Evolutionary conservation across 169 alveolate genomes (phyloP).

Genomic region (Plasmodium vivax): DNA sequence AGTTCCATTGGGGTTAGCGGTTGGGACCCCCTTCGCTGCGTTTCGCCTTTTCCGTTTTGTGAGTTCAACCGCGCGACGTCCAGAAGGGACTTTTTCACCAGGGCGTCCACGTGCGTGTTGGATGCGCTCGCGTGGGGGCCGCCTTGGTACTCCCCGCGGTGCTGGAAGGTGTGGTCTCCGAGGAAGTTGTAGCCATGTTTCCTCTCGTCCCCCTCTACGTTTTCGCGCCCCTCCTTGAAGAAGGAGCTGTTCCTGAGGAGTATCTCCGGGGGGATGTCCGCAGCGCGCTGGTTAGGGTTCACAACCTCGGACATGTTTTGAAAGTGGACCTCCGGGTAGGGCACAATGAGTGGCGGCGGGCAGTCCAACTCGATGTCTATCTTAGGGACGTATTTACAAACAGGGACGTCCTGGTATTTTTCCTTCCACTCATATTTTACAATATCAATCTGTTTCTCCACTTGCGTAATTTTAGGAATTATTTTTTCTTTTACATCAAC

Average conservation of each 20-base stretch:
- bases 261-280: conserved; percentile 47
- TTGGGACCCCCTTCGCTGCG: background rate
- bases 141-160: background rate
- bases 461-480: conserved; percentile 88
- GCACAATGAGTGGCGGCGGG: conserved; percentile 90
- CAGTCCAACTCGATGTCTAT: conserved; percentile 90
- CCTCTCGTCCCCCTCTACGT: background rate
- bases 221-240: background rate
- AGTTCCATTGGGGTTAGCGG: conserved; percentile 10
- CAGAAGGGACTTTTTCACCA: conserved; percentile 23
- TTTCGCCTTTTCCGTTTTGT: conserved; percentile 8
- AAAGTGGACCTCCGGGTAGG: conserved; percentile 84
- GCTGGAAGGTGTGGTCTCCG: background rate
- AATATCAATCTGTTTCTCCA: conserved; percentile 87
- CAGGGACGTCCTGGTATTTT: conserved; percentile 88
- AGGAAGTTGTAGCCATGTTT: background rate
- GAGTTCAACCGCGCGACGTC: conserved; percentile 7
- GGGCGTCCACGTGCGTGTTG: conserved; percentile 28
- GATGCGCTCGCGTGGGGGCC: background rate
- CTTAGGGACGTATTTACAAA: conserved; percentile 88
- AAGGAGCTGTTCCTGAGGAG: conserved; percentile 63
- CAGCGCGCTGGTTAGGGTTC: conserved; percentile 62
- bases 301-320: conserved; percentile 72
- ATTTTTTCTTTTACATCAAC: conserved; percentile 89
- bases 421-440: conserved; percentile 89